phyloP scores from a whole-genome alignment of 306 rosid genomes.

The Oemleria cerasiformis region DNA sequence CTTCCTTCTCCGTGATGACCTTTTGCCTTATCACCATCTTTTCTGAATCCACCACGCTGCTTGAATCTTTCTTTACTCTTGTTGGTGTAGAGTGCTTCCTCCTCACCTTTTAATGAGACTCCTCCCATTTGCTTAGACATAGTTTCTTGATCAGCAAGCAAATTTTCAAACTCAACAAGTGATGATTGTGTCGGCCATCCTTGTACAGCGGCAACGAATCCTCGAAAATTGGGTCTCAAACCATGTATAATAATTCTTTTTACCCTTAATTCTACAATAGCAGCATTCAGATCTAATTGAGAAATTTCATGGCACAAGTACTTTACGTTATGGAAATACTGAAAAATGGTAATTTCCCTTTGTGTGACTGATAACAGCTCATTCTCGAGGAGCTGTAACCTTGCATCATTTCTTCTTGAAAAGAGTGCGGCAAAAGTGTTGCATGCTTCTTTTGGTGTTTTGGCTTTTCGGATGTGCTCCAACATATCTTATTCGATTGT shows the following conservation, averaged over 20 bases:
- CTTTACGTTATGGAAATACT: neutral
- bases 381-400: neutral
- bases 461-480: conserved; percentile 3
- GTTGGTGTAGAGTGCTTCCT: no score
- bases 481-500: conserved; percentile 10
- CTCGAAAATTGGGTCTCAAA: no score
- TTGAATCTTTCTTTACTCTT: neutral
- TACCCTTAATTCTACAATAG: neutral
- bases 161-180: no score
- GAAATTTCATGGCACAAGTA: conserved; percentile 14
- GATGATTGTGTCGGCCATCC: no score
- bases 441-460: neutral
- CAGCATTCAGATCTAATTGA: conserved; percentile 3
- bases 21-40: neutral
- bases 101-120: no score
- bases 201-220: no score
- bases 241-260: neutral
- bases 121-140: neutral
- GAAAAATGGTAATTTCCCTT: conserved; percentile 7
- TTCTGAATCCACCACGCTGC: neutral
- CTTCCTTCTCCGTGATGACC: neutral
- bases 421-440: conserved; percentile 1
- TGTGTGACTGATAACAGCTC: neutral
- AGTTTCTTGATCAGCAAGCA: no score
- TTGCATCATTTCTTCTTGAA: conserved; percentile 2